Evolutionary conservation across 352 stramenopile genomes (phyloP).

Genomic region (Phytopythium cucurbitacearum): DNA sequence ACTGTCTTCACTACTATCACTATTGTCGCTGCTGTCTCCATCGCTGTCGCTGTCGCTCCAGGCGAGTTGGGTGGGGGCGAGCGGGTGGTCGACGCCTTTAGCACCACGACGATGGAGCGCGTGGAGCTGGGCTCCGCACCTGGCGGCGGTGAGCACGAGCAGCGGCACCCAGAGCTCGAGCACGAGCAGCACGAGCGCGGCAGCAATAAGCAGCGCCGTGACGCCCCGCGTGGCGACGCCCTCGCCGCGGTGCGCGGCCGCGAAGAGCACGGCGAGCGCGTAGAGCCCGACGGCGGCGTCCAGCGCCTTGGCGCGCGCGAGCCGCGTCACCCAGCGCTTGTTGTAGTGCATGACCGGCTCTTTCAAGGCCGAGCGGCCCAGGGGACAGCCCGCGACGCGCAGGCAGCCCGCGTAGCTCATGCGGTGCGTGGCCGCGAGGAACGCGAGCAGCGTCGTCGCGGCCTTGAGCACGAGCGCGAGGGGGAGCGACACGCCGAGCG

Average conservation of each 20-base stretch:
- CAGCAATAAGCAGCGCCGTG: conserved; percentile 33
- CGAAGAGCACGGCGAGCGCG: conserved; percentile 66
- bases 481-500: conserved; percentile 55
- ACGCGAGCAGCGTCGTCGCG: conserved; percentile 42
- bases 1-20: conserved; percentile 8
- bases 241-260: conserved; percentile 51
- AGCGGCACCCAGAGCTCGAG: conserved; percentile 66
- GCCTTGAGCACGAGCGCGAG: conserved; percentile 60
- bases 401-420: conserved; percentile 63
- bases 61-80: conserved; percentile 63
- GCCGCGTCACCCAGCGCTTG: conserved; percentile 44
- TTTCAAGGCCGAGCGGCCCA: conserved; percentile 22
- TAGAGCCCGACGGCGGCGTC: conserved; percentile 55
- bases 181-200: conserved; percentile 39
- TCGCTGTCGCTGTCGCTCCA: conserved; percentile 40
- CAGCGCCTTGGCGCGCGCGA: conserved; percentile 56
- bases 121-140: conserved; percentile 47
- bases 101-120: conserved; percentile 52
- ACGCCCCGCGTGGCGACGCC: conserved; percentile 42
- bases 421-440: conserved; percentile 49
- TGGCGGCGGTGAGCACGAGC: conserved; percentile 61
- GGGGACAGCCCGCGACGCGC: conserved; percentile 35
- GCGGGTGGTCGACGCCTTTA: conserved; percentile 43
- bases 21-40: conserved; percentile 13
- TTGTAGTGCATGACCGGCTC: conserved; percentile 73